Base-by-base conservation (phyloP, 345 rosid species). In the Eucalyptus marginata region DNA sequence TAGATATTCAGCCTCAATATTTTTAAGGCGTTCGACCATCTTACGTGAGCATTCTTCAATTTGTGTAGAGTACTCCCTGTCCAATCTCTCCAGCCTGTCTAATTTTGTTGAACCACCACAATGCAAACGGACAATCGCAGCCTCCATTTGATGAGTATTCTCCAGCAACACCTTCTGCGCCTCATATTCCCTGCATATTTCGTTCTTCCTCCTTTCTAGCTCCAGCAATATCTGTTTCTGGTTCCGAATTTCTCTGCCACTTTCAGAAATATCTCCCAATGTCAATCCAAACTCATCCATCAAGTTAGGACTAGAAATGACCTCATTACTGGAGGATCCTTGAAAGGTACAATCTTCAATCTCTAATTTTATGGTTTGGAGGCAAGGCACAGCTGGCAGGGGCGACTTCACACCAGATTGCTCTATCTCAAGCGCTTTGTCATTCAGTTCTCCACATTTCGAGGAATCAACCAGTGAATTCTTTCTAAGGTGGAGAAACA, bases 71-170 rank as follows among this genome's bases (percentile, higher is more conserved):
- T 89, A 94, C 76, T 92, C 92, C 89, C 50, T 87, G 86, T 97
- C 97, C 88, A 95, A 88, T 84, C 86, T 91, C 92, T 89, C 93
- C 49, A 95, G 94, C 92, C 87, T 93, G 79, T 93, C 95, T 49
- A 66, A 59, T 91, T 89, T 90, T 89, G 89, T 88, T n/a, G 93
- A 89, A 89, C 83, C 90, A 88, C 86, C 89, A 87, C 89, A 88
- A 89, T 80, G 93, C 62, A 90, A 89, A 90, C 93, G 92, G 89
- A 96, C 92, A 88, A 97, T 89, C 86, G 95, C 94, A 83, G 89
- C 92, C 89, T 96, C 96, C 58, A 92, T n/a, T 84, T n/a, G 90
- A 76, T 91, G 93, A 43, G 59, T 87, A 17, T 36, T 90, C 92
- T 95, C 96, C 62, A 96, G 93, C 43, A 81, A 47, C 52, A 89